Conservation (phyloP, 2,329 filamentous ascomycete genomes). For the Aspergillus piperis region DNA sequence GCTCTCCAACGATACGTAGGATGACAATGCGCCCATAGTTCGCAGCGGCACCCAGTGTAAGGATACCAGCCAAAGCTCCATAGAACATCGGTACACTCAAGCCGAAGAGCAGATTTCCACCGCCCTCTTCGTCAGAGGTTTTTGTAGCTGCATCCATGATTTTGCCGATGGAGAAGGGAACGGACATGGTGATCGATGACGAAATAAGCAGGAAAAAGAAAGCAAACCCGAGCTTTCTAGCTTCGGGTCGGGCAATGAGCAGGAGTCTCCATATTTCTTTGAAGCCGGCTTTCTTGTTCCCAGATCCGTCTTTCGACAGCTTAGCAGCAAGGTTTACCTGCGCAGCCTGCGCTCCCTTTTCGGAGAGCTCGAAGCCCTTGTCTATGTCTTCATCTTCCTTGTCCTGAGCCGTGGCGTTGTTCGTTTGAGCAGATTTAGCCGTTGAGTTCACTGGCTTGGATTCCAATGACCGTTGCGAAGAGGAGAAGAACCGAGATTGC, state of each 20-base stretch:
- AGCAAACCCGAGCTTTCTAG: conserved; percentile 73
- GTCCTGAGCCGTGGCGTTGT: conserved; percentile 38
- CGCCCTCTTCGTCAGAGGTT: conserved; percentile 57
- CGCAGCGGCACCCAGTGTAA: conserved; percentile 80
- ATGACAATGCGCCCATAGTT: conserved; percentile 95
- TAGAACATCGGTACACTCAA: conserved; percentile 88
- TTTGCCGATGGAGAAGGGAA: conserved; percentile 94
- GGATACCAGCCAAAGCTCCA: conserved; percentile 70
- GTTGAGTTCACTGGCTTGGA: conserved; percentile 24
- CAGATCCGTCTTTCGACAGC: conserved; percentile 74
- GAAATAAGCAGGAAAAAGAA: conserved; percentile 86
- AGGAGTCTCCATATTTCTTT: conserved; percentile 83
- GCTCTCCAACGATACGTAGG: conserved; percentile 88
- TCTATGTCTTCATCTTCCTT: conserved; percentile 58
- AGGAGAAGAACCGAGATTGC: conserved; percentile 28
- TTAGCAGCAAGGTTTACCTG: conserved; percentile 88
- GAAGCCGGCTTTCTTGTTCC: conserved; percentile 60
- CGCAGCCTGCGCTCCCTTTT: conserved; percentile 81
- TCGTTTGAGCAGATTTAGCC: conserved; percentile 21
- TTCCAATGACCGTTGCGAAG: conserved; percentile 29
- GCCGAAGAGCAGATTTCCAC: conserved; percentile 71
- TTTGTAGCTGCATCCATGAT: conserved; percentile 91
- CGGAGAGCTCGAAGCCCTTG: conserved; percentile 68
- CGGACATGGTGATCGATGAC: conserved; percentile 90
- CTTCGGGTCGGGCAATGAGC: conserved; percentile 84